Conservation (phyloP, 2,329 filamentous ascomycete species). For the Pleurostoma richardsiae region DNA sequence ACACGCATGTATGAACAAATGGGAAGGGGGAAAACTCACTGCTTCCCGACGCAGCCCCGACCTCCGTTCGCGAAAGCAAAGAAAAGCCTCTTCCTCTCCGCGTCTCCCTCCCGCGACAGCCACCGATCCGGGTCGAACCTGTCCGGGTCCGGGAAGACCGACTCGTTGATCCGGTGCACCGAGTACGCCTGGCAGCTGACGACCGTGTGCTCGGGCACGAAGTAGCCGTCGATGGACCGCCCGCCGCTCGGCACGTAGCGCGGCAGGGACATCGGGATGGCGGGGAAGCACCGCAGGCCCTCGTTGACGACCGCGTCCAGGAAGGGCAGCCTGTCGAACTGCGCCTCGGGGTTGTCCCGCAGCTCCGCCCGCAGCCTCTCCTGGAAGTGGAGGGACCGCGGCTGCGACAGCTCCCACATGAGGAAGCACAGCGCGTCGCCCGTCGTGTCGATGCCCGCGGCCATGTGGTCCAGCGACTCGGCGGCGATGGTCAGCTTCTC, state of each 20-base stretch:
- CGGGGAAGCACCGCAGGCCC: constrained; percentile 55
- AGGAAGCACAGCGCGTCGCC: constrained; percentile 66
- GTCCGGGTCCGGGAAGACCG: constrained; percentile 76
- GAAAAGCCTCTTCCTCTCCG: constrained; percentile 58
- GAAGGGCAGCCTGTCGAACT: constrained; percentile 45
- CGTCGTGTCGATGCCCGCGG: constrained; percentile 67
- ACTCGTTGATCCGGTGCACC: constrained; percentile 51
- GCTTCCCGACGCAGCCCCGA: constrained; percentile 60
- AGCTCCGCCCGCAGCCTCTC: constrained; percentile 48
- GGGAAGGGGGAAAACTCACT: constrained; percentile 42
- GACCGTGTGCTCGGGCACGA: constrained; percentile 46
- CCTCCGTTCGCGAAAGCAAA: constrained; percentile 65
- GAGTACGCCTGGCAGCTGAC: constrained; percentile 60
- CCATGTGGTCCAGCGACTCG: constrained; percentile 68
- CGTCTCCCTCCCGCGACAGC: constrained; percentile 69
- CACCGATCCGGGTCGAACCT: constrained; percentile 77
- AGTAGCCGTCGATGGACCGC: constrained; percentile 49
- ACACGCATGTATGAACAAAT: not conserved
- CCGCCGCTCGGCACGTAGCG: constrained; percentile 51
- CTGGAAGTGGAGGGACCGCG: constrained; percentile 47
- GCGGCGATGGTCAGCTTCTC: constrained; percentile 54
- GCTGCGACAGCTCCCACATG: constrained; percentile 66
- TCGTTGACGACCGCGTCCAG: constrained; percentile 61
- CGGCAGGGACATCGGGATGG: constrained; percentile 64
- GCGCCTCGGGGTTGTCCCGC: constrained; percentile 24